Evolutionary conservation across 2,329 filamentous ascomycete genomes (phyloP).

Genomic region (Alternaria consortialis): DNA sequence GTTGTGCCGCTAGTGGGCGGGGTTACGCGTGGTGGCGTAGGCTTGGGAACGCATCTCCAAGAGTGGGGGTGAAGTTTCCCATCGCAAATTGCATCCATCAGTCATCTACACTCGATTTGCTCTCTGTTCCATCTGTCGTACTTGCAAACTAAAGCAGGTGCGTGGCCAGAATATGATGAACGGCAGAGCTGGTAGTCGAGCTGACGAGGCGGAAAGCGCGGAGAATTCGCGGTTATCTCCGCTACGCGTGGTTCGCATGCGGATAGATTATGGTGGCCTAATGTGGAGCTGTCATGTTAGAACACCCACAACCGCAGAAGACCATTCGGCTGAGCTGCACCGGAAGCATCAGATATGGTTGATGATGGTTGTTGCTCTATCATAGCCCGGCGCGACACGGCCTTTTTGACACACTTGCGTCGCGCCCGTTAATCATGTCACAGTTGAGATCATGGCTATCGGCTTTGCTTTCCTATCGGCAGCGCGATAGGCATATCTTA

Average conservation of each 20-base stretch:
- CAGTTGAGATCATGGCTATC: neutral
- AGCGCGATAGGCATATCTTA: conserved; percentile 2
- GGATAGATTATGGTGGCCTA: neutral
- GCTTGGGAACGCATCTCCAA: conserved; percentile 18
- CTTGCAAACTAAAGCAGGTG: neutral
- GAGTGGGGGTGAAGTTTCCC: conserved; percentile 26
- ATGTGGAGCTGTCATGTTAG: conserved; percentile 1
- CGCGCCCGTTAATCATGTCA: conserved; percentile 22
- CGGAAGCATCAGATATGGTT: neutral
- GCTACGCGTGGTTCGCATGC: neutral
- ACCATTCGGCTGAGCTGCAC: neutral
- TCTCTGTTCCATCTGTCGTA: neutral
- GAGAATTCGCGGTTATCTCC: neutral
- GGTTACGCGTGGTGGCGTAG: conserved; percentile 17
- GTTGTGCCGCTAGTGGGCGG: conserved; percentile 25
- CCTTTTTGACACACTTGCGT: conserved; percentile 23
- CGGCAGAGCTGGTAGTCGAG: neutral
- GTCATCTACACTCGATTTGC: neutral
- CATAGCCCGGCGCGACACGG: neutral
- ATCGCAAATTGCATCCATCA: neutral
- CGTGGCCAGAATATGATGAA: neutral
- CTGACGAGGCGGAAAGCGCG: neutral
- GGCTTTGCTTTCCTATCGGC: conserved; percentile 3
- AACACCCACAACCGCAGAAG: neutral
- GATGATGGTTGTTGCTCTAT: neutral